These are phyloP conservation scores for Pseudozyma hubeiensis DNA, from an alignment of 1,284 basidiomycete species.

Conservation along the genomic window DNA sequence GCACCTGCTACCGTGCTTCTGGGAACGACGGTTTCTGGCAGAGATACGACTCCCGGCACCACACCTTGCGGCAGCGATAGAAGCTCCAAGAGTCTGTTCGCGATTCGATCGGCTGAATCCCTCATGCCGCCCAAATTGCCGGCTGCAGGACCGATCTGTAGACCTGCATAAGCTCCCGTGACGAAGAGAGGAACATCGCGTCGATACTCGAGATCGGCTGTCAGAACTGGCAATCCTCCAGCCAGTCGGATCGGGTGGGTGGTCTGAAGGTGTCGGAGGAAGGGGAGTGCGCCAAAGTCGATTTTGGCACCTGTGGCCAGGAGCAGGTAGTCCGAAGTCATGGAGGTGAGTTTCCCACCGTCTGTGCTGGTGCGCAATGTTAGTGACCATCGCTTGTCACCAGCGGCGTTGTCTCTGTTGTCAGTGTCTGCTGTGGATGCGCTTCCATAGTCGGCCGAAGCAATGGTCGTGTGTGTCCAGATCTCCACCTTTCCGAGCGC, in stretches of 20 bases:
- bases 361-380: constrained; percentile 16
- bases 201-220: constrained; percentile 65
- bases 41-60: constrained; percentile 11
- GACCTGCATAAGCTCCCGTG: constrained; percentile 62
- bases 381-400: constrained; percentile 40
- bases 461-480: constrained; percentile 53
- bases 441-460: constrained; percentile 18
- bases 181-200: constrained; percentile 65
- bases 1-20: background rate
- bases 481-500: constrained; percentile 55
- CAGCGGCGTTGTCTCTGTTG: constrained; percentile 1
- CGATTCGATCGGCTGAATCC: constrained; percentile 69
- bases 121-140: constrained; percentile 69
- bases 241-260: constrained; percentile 55
- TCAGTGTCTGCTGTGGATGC: background rate
- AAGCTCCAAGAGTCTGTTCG: constrained; percentile 49
- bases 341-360: background rate
- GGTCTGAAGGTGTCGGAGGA: constrained; percentile 49
- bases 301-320: constrained; percentile 65
- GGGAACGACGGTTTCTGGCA: constrained; percentile 16
- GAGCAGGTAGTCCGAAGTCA: constrained; percentile 56
- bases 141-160: constrained; percentile 68
- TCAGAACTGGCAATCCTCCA: constrained; percentile 65
- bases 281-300: constrained; percentile 53
- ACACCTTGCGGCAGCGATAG: constrained; percentile 17